phyloP scores from a whole-genome alignment of 2,329 filamentous ascomycete species.

The Pseudocercospora eumusae region DNA sequence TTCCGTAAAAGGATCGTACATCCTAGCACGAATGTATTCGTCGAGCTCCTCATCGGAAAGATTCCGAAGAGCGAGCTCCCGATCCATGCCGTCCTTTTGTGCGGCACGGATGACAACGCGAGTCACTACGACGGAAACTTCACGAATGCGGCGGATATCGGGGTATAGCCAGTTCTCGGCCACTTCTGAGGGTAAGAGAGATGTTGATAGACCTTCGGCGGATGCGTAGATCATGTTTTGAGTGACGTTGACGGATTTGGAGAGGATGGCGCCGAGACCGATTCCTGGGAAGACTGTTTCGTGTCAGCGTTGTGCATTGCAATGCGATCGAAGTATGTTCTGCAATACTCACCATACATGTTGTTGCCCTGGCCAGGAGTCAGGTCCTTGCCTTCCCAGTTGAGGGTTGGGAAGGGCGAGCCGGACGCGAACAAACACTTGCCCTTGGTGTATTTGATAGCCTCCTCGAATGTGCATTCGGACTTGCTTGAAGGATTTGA shows the following conservation, averaged over 20 bases:
- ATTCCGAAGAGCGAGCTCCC: conserved; percentile 60
- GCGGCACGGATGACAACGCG: conserved; percentile 92
- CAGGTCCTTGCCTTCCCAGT: conserved; percentile 48
- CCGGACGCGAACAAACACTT: conserved; percentile 92
- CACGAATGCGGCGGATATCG: conserved; percentile 83
- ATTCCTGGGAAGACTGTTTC: conserved; percentile 80
- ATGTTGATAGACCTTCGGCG: conserved; percentile 74
- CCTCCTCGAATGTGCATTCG: conserved; percentile 95
- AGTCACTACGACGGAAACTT: conserved; percentile 82
- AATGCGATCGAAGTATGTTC: background rate
- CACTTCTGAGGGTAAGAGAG: conserved; percentile 78
- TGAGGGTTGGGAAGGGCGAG: conserved; percentile 78
- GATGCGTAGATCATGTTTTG: conserved; percentile 97
- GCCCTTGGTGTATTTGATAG: conserved; percentile 78
- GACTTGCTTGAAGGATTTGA: conserved; percentile 96
- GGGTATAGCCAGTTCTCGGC: conserved; percentile 83
- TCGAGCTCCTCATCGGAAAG: conserved; percentile 69
- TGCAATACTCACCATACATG: conserved; percentile 47
- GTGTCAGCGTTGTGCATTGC: conserved; percentile 9
- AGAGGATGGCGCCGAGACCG: conserved; percentile 87
- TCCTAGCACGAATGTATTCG: conserved; percentile 60
- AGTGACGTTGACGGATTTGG: conserved; percentile 82
- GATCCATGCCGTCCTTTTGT: conserved; percentile 68
- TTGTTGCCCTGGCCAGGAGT: conserved; percentile 69
- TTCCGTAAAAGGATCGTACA: conserved; percentile 56